Evolutionary conservation across 2,329 filamentous ascomycete genomes (phyloP).

Genomic region (Xylaria sp.): DNA sequence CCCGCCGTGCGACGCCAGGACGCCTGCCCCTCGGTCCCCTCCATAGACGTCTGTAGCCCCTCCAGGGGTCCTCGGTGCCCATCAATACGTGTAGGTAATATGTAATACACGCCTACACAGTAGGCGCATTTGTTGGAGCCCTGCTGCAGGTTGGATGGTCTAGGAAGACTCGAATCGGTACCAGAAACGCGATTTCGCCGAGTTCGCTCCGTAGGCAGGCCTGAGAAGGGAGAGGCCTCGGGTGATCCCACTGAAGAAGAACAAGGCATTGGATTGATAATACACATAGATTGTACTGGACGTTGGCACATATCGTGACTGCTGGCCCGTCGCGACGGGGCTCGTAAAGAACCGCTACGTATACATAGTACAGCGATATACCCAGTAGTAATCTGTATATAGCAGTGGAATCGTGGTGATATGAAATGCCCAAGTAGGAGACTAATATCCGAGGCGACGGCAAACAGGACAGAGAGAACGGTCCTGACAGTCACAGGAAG

Average conservation of each 20-base stretch:
- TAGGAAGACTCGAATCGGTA: constrained; percentile 22
- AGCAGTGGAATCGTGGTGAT: neutral
- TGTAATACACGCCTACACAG: constrained; percentile 1
- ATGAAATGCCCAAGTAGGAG: constrained; percentile 1
- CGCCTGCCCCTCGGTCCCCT: neutral
- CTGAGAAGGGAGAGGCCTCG: constrained; percentile 10
- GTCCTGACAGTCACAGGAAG: neutral
- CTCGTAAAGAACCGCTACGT: too few relatives aligned
- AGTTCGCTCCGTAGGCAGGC: constrained; percentile 23
- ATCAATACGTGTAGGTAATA: neutral
- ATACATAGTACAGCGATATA: neutral
- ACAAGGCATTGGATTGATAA: too few relatives aligned
- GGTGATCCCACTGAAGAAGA: constrained; percentile 17
- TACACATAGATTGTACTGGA: too few relatives aligned
- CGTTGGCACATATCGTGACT: too few relatives aligned
- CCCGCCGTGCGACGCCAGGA: neutral
- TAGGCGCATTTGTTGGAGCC: constrained; percentile 20
- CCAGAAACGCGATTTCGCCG: constrained; percentile 28
- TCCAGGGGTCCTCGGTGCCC: constrained; percentile 18
- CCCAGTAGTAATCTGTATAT: too few relatives aligned
- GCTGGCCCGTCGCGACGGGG: too few relatives aligned
- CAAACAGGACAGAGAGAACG: neutral
- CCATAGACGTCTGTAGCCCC: constrained; percentile 10
- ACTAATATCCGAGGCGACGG: constrained; percentile 9
- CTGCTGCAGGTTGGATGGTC: constrained; percentile 11